Conservation (phyloP, 441 rosid species). For the Isatis lusitanica region DNA sequence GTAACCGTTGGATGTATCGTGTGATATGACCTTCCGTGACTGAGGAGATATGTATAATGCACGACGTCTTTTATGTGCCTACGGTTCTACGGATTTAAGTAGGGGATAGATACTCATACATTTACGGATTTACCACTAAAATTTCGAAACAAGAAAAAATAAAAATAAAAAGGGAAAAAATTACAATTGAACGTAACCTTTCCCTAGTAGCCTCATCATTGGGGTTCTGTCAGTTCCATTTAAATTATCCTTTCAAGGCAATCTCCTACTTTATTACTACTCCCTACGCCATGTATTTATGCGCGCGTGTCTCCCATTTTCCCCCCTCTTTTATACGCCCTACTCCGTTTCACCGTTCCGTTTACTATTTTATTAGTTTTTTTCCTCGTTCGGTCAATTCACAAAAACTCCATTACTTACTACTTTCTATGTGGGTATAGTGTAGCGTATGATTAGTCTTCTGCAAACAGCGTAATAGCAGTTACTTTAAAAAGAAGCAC, state of each 20-base stretch:
- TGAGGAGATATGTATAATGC: neutral
- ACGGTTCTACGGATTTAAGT: neutral
- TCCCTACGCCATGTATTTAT: neutral
- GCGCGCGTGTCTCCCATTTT: slow-evolving; percentile 26
- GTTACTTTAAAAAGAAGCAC: neutral
- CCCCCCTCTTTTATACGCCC: neutral
- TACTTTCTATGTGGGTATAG: neutral
- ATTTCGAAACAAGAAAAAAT: neutral
- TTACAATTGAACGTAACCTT: neutral
- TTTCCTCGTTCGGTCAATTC: slow-evolving; percentile 10
- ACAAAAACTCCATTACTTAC: neutral
- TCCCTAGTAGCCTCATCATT: slow-evolving; percentile 29
- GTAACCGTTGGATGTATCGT: neutral
- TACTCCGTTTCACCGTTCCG: neutral
- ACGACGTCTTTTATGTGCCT: slow-evolving; percentile 3
- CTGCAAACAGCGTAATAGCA: slow-evolving; percentile 20
- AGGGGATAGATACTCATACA: neutral
- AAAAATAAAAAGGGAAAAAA: neutral
- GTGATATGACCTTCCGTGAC: neutral
- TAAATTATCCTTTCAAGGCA: slow-evolving; percentile 28
- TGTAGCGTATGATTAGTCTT: slow-evolving; percentile 27
- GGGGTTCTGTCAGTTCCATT: slow-evolving; percentile 30
- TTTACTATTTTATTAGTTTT: neutral
- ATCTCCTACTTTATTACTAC: slow-evolving; percentile 15
- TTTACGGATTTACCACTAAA: neutral